phyloP scores from a whole-genome alignment of 306 rosid genomes.

The Rosa chinensis region DNA sequence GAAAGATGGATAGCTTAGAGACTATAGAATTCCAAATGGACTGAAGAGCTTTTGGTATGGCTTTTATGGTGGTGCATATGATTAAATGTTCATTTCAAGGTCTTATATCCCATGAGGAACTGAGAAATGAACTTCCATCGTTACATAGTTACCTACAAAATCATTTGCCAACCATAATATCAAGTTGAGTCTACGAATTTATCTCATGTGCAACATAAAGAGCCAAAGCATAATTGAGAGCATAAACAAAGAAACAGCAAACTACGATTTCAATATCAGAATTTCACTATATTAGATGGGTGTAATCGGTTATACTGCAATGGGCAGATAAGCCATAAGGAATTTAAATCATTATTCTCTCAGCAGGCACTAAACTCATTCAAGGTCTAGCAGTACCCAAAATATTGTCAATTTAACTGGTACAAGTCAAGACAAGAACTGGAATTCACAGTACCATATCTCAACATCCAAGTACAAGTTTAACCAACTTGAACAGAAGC shows the following conservation, averaged over 20 bases:
- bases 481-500: background rate
- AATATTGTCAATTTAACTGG: background rate
- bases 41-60: too few species aligned
- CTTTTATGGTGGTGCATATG: too few species aligned
- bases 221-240: too few species aligned
- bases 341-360: background rate
- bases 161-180: too few species aligned
- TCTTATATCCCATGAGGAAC: too few species aligned
- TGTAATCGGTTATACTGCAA: background rate
- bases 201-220: too few species aligned
- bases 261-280: background rate
- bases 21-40: too few species aligned
- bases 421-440: conserved; percentile 2
- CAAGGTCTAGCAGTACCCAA: background rate
- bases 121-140: too few species aligned
- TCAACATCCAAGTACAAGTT: conserved; percentile 17
- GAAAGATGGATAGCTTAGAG: too few species aligned
- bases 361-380: background rate
- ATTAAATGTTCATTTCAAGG: too few species aligned
- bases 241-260: background rate
- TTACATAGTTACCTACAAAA: too few species aligned
- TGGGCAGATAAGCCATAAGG: background rate
- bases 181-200: too few species aligned
- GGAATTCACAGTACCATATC: conserved; percentile 2
- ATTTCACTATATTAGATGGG: background rate